These are phyloP conservation scores for Crithidia brevicula DNA, from an alignment of 208 protist genomes.

Conservation along the genomic window DNA sequence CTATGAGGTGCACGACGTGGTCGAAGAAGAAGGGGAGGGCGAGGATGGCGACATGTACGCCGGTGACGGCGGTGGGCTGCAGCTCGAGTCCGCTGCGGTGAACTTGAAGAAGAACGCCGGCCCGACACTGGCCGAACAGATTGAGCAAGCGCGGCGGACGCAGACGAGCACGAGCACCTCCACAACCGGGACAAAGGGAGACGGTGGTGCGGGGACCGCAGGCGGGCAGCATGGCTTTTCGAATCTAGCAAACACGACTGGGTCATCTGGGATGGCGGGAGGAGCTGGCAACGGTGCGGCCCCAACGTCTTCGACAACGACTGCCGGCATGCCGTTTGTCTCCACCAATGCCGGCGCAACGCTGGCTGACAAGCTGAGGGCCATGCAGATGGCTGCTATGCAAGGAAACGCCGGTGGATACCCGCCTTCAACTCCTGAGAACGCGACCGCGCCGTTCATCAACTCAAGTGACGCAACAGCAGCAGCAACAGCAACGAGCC, in stretches of 20 bases:
- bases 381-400: constrained; percentile 50
- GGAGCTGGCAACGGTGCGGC: no score
- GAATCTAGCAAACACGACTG: no score
- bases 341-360: constrained; percentile 37
- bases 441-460: no score
- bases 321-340: constrained; percentile 23
- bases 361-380: constrained; percentile 67
- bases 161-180: constrained; percentile 21
- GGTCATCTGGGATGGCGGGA: no score
- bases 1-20: constrained; percentile 25
- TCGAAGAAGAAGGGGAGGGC: constrained; percentile 38
- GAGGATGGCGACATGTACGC: constrained; percentile 47
- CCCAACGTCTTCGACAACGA: no score
- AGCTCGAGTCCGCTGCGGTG: constrained; percentile 73
- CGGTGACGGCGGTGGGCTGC: constrained; percentile 50
- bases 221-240: no score
- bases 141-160: constrained; percentile 24
- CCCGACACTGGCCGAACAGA: constrained; percentile 32
- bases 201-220: constrained; percentile 1
- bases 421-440: no score
- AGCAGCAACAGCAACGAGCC: neutral
- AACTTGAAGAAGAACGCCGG: constrained; percentile 44
- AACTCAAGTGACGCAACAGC: no score
- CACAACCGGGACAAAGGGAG: no score
- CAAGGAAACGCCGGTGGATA: neutral